Conservation (phyloP, 2,329 filamentous ascomycete genomes). For the Cladophialophora psammophila region DNA sequence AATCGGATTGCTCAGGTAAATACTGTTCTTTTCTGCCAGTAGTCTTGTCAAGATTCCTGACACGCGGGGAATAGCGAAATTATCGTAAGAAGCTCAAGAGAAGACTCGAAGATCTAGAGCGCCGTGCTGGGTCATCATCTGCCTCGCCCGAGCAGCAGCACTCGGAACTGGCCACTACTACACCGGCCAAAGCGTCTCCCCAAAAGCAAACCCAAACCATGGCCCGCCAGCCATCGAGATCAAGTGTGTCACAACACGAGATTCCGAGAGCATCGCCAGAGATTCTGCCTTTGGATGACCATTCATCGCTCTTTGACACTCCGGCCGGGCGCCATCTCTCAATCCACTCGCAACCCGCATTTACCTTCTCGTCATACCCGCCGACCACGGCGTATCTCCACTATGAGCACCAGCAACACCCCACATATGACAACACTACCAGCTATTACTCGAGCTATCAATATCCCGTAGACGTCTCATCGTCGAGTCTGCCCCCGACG, state of each 20-base stretch:
- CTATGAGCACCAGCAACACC: constrained; percentile 37
- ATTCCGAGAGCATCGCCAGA: constrained; percentile 37
- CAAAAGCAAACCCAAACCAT: constrained; percentile 30
- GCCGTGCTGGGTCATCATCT: constrained; percentile 67
- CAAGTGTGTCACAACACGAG: constrained; percentile 33
- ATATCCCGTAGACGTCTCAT: constrained; percentile 50
- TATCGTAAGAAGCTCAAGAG: constrained; percentile 72
- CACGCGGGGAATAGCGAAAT: constrained; percentile 43
- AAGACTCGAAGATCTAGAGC: constrained; percentile 69
- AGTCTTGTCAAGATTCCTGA: neutral
- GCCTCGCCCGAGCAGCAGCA: constrained; percentile 67
- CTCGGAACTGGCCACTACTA: constrained; percentile 56
- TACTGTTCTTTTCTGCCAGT: constrained; percentile 37
- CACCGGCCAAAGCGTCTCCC: constrained; percentile 40
- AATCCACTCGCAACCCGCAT: constrained; percentile 34
- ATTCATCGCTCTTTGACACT: constrained; percentile 35
- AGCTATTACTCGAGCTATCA: constrained; percentile 46
- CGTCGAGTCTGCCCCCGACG: constrained; percentile 49
- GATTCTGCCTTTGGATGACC: constrained; percentile 39
- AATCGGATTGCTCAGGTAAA: constrained; percentile 86
- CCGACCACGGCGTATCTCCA: constrained; percentile 39
- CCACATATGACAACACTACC: constrained; percentile 46
- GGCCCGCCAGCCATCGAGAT: constrained; percentile 34
- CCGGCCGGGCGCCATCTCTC: constrained; percentile 33
- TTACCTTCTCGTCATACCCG: constrained; percentile 36